phyloP scores from a whole-genome alignment of 73 alveolate species.

The Paraurostyla sp. region DNA sequence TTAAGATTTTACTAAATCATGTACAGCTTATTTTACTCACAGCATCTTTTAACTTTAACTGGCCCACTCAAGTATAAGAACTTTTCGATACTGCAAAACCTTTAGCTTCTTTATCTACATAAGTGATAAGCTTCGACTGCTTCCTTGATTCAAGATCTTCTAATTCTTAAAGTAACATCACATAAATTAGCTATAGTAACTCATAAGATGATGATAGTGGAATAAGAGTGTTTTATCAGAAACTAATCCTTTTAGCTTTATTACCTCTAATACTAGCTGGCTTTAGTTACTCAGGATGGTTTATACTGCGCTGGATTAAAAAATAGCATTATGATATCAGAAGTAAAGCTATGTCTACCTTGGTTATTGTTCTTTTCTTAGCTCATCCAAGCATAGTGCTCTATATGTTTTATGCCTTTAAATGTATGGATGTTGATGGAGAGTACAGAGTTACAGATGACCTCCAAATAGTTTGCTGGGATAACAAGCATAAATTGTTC shows the following conservation, averaged over 20 bases:
- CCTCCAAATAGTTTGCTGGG: conserved; percentile 18
- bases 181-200: neutral
- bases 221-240: neutral
- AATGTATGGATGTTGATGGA: too few species aligned
- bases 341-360: too few species aligned
- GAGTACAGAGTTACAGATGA: neutral
- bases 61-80: too few species aligned
- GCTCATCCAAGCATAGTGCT: neutral
- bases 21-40: conserved; percentile 24
- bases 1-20: conserved; percentile 43
- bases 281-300: neutral
- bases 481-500: neutral
- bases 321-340: neutral
- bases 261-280: neutral
- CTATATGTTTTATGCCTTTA: neutral
- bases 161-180: too few species aligned
- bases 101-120: too few species aligned
- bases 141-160: neutral
- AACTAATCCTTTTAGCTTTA: too few species aligned
- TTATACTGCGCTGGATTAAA: neutral
- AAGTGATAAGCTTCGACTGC: conserved; percentile 49
- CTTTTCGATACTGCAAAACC: too few species aligned
- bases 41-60: conserved; percentile 55
- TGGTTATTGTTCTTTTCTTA: too few species aligned
- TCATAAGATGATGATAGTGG: neutral